These are phyloP conservation scores for Didymella segeticola DNA, from an alignment of 2,329 filamentous ascomycete genomes.

Conservation along the genomic window DNA sequence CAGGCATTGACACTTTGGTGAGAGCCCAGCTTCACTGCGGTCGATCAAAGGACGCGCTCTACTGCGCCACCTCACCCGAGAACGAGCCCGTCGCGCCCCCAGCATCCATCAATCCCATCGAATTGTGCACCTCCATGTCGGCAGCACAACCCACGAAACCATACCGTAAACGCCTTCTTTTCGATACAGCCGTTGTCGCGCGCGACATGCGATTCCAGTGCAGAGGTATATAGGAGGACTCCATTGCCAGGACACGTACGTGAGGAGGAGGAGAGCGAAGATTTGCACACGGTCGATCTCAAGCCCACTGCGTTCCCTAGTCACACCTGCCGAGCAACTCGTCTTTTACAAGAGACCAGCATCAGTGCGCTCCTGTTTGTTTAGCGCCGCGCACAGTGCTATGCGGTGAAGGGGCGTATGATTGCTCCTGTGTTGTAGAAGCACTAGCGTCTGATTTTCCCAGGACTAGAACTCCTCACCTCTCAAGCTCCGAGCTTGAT, in stretches of 20 bases:
- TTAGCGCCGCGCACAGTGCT: constrained; percentile 22
- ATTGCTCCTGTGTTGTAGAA: constrained; percentile 29
- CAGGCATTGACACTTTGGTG: constrained; percentile 1
- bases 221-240: constrained; percentile 20
- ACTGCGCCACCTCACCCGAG: background rate
- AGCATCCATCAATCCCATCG: constrained; percentile 17
- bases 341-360: background rate
- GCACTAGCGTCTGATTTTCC: constrained; percentile 29
- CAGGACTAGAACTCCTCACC: constrained; percentile 18
- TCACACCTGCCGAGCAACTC: constrained; percentile 1
- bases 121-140: constrained; percentile 25
- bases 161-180: constrained; percentile 4
- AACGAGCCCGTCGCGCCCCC: constrained; percentile 8
- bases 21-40: background rate
- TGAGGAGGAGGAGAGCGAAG: constrained; percentile 13
- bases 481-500: constrained; percentile 21
- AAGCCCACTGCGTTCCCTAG: constrained; percentile 1
- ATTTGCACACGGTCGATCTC: constrained; percentile 19
- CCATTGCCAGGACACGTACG: constrained; percentile 2
- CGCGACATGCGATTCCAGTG: constrained; percentile 21
- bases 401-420: constrained; percentile 35
- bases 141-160: constrained; percentile 14
- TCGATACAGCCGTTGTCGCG: constrained; percentile 10
- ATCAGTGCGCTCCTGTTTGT: constrained; percentile 5
- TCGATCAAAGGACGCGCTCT: background rate